A percentile compares a stretch with the other conserved stretches of the same genome.
These are phyloP conservation scores for Diutina siamensis DNA, from an alignment of 1,139 yeast species.

Conservation along the genomic window DNA sequence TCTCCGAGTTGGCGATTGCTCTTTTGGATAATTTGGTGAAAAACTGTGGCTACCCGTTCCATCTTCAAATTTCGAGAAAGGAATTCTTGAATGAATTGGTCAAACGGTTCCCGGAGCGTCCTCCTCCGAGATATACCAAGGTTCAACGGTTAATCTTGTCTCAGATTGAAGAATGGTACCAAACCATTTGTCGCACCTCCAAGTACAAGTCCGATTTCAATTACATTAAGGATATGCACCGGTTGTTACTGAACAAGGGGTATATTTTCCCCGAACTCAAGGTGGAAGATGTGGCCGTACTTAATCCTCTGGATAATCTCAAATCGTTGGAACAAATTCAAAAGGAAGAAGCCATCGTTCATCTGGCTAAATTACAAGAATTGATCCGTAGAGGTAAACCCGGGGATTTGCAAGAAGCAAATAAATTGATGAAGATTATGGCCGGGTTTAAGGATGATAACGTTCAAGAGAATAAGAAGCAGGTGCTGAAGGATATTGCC, in stretches of 20 bases:
- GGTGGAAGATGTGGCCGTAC: conserved; percentile 84
- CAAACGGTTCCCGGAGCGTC: conserved; percentile 87
- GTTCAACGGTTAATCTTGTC: conserved; percentile 79
- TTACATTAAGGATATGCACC: conserved; percentile 91
- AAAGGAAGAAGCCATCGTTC: conserved; percentile 86
- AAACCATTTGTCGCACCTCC: conserved; percentile 84
- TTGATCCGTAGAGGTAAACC: conserved; percentile 93
- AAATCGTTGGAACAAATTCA: conserved; percentile 86
- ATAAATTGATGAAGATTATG: conserved; percentile 93
- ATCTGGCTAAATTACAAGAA: conserved; percentile 91
- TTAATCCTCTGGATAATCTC: conserved; percentile 83
- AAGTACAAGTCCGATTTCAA: conserved; percentile 87
- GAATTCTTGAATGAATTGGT: conserved; percentile 91
- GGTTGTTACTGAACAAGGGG: conserved; percentile 76
- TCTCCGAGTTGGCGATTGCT: conserved; percentile 45
- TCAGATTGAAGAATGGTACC: conserved; percentile 95
- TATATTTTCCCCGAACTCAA: conserved; percentile 87
- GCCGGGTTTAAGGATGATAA: conserved; percentile 91
- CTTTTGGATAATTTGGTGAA: conserved; percentile 84
- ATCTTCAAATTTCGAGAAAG: conserved; percentile 85
- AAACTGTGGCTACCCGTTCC: conserved; percentile 97
- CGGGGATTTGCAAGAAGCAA: conserved; percentile 90
- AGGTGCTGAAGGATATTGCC: conserved; percentile 75
- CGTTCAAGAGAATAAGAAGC: conserved; percentile 56
- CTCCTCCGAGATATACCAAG: conserved; percentile 75